A percentile compares a stretch with the other conserved stretches of the same genome.
Evolutionary conservation across 495 filamentous ascomycete genomes (phyloP).

Genomic region (Trichoderma asperelloides): DNA sequence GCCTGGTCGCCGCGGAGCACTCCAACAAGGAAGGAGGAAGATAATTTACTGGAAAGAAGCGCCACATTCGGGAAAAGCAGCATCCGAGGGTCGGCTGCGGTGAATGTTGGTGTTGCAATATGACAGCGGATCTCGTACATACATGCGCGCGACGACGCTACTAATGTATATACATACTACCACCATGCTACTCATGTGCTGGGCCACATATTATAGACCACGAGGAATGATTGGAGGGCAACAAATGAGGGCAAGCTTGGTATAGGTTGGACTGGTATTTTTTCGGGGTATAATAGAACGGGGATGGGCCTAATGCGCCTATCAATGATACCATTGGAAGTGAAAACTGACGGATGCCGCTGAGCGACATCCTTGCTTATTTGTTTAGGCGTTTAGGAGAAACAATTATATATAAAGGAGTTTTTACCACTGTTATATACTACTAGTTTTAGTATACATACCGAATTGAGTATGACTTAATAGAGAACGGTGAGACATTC

Average conservation of each 20-base stretch:
- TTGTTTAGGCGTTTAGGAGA: neutral
- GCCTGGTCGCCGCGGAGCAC: constrained; percentile 35
- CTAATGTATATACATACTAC: constrained; percentile 4
- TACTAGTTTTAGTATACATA: neutral
- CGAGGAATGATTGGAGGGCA: neutral
- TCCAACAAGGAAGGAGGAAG: constrained; percentile 24
- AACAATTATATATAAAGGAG: neutral
- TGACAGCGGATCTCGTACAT: constrained; percentile 1
- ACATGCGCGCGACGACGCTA: neutral
- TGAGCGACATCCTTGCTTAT: neutral
- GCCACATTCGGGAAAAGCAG: constrained; percentile 21
- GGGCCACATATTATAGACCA: neutral
- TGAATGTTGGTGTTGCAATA: neutral
- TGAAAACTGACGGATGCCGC: neutral
- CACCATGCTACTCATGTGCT: neutral
- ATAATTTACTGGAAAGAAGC: constrained; percentile 19
- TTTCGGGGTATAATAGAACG: neutral
- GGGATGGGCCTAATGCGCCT: neutral
- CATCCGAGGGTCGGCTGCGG: neutral
- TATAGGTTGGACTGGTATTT: neutral
- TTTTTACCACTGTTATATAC: neutral
- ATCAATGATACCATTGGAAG: neutral
- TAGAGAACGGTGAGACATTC: too few species aligned
- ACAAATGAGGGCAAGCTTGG: neutral
- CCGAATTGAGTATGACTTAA: too few species aligned